phyloP scores from a whole-genome alignment of 108 stramenopile genomes.

The Halocafeteria seosinensis region DNA sequence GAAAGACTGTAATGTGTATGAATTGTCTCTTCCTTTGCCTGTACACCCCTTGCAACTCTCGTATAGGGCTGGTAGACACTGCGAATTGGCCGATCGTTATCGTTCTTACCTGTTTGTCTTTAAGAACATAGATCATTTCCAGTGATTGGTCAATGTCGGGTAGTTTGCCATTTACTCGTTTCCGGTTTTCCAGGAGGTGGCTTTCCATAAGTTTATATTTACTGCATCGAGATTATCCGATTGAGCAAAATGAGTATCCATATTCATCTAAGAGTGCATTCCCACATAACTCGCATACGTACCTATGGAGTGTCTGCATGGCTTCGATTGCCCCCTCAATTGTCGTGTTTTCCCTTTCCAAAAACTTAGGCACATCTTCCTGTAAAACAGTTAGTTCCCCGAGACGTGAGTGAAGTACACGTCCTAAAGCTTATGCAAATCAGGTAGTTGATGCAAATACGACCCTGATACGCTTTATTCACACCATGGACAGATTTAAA shows the following conservation, averaged over 20 bases:
- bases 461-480: too few species aligned
- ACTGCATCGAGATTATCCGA: neutral
- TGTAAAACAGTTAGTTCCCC: too few species aligned
- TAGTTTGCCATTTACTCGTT: neutral
- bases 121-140: conserved; percentile 43
- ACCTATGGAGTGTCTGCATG: neutral
- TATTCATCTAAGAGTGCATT: neutral
- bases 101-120: conserved; percentile 31
- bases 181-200: neutral
- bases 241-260: neutral
- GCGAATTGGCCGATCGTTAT: too few species aligned
- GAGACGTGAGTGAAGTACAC: too few species aligned
- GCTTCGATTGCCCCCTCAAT: neutral
- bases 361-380: neutral
- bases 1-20: conserved; percentile 68
- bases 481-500: too few species aligned
- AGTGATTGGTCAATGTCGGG: conserved; percentile 17
- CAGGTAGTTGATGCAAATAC: too few species aligned
- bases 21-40: conserved; percentile 42
- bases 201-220: conserved; percentile 1
- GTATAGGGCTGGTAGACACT: too few species aligned
- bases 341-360: neutral
- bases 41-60: too few species aligned
- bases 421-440: too few species aligned
- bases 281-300: neutral